Percentiles rank a stretch among this genome's conserved stretches.
These are phyloP conservation scores for Serpula lacrymans DNA, from an alignment of 768 basidiomycete genomes.

Conservation along the genomic window DNA sequence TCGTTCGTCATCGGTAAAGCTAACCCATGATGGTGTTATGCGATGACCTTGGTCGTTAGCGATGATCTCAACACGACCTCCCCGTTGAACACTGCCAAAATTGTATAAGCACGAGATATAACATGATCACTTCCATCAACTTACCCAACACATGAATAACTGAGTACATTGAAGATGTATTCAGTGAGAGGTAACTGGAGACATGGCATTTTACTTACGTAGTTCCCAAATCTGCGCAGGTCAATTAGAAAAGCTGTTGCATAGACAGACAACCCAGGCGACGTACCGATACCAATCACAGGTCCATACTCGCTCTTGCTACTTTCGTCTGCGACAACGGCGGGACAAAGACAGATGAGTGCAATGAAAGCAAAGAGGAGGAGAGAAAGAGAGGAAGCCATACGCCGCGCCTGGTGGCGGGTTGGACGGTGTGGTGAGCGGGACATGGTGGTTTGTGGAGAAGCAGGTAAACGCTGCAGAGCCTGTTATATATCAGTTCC, in stretches of 20 bases:
- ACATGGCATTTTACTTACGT: slow-evolving; percentile 46
- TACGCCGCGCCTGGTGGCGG: slow-evolving; percentile 54
- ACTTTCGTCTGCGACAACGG: slow-evolving; percentile 53
- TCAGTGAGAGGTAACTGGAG: background rate
- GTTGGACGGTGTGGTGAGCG: slow-evolving; percentile 39
- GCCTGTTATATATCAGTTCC: slow-evolving; percentile 15
- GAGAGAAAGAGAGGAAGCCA: slow-evolving; percentile 58
- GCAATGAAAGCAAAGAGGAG: slow-evolving; percentile 63
- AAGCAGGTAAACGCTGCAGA: slow-evolving; percentile 5
- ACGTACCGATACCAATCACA: slow-evolving; percentile 88
- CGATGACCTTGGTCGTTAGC: slow-evolving; percentile 89
- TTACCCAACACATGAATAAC: slow-evolving; percentile 95
- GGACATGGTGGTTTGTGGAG: slow-evolving; percentile 19
- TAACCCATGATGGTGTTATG: slow-evolving; percentile 87
- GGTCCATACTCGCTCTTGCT: slow-evolving; percentile 76
- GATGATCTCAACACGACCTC: slow-evolving; percentile 85
- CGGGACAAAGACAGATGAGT: slow-evolving; percentile 67
- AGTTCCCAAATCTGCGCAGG: slow-evolving; percentile 77
- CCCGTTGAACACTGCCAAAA: slow-evolving; percentile 65
- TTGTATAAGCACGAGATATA: slow-evolving; percentile 2
- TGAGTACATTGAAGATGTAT: slow-evolving; percentile 32
- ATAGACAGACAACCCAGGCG: background rate
- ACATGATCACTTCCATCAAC: slow-evolving; percentile 20
- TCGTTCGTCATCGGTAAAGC: slow-evolving; percentile 77
- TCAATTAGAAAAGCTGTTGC: slow-evolving; percentile 9